phyloP scores from a whole-genome alignment of 345 rosid species.

The Eutrema heterophyllum region DNA sequence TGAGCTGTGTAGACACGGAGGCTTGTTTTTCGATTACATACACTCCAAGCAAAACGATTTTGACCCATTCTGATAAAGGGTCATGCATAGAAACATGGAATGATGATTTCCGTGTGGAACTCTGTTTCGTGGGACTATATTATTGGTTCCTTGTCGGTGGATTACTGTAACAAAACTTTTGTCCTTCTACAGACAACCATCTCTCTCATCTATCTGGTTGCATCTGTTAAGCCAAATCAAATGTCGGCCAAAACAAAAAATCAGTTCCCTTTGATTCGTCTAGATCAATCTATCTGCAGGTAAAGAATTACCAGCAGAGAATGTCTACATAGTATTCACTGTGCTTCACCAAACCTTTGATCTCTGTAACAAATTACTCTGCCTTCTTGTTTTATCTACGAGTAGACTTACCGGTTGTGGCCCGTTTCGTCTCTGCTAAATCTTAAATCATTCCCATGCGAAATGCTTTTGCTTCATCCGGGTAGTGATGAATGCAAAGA shows the following conservation, averaged over 20 bases:
- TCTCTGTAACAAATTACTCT: neutral
- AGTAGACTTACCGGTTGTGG: neutral
- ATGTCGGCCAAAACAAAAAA: constrained; percentile 14
- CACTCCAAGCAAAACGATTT: neutral
- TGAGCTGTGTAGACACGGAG: constrained; percentile 8
- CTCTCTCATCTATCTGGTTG: constrained; percentile 6
- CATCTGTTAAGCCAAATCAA: constrained; percentile 16
- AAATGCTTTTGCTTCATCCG: neutral
- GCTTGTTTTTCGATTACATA: neutral
- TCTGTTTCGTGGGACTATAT: constrained; percentile 7
- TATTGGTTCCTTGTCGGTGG: constrained; percentile 18
- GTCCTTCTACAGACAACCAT: constrained; percentile 13
- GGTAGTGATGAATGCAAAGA: neutral
- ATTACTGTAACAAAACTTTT: constrained; percentile 3
- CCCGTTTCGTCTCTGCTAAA: neutral
- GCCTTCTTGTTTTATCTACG: neutral
- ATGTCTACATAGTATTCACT: neutral
- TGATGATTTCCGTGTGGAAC: constrained; percentile 20
- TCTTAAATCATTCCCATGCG: neutral
- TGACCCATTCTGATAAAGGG: constrained; percentile 10
- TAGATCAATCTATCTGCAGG: neutral
- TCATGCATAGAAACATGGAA: neutral
- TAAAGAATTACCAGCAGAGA: neutral
- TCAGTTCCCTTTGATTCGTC: neutral
- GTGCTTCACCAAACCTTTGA: neutral